Evolutionary conservation across 352 stramenopile species (phyloP).

Genomic region (Phytophthora fragariae): DNA sequence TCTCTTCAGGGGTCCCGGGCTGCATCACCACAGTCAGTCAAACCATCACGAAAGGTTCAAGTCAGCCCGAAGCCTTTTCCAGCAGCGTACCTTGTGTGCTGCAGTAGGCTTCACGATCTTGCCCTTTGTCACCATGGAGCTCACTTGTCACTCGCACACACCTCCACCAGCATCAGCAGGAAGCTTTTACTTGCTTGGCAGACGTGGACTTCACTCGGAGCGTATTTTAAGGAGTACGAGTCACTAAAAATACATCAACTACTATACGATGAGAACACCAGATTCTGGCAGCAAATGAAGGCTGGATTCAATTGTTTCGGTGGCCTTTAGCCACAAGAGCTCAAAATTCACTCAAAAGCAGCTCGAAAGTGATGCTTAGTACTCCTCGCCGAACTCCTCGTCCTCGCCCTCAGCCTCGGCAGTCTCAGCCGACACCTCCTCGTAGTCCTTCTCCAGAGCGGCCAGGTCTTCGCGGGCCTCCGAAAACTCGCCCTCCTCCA

Average conservation of each 20-base stretch:
- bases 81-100: slow-evolving; percentile 30
- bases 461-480: slow-evolving; percentile 98
- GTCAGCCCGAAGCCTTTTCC: too few species aligned
- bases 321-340: too few species aligned
- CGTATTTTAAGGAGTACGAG: slow-evolving; percentile 37
- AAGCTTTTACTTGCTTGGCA: neutral
- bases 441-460: slow-evolving; percentile 98
- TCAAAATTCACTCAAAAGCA: too few species aligned
- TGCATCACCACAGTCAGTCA: slow-evolving; percentile 20
- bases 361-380: slow-evolving; percentile 48
- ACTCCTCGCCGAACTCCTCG: slow-evolving; percentile 92
- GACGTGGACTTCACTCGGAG: neutral
- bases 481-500: slow-evolving; percentile 99
- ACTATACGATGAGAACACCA: too few species aligned
- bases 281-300: too few species aligned
- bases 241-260: too few species aligned
- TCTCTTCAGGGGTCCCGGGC: slow-evolving; percentile 47
- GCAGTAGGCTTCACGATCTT: slow-evolving; percentile 26
- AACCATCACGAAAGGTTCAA: neutral
- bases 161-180: slow-evolving; percentile 11
- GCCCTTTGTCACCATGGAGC: slow-evolving; percentile 25
- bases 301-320: too few species aligned
- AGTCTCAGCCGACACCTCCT: slow-evolving; percentile 97
- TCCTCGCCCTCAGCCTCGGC: slow-evolving; percentile 95
- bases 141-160: slow-evolving; percentile 1